Percentiles rank a stretch among this genome's conserved stretches.
These are phyloP conservation scores for Fusarium newnesense DNA, from an alignment of 2,329 filamentous ascomycete genomes.

Conservation along the genomic window DNA sequence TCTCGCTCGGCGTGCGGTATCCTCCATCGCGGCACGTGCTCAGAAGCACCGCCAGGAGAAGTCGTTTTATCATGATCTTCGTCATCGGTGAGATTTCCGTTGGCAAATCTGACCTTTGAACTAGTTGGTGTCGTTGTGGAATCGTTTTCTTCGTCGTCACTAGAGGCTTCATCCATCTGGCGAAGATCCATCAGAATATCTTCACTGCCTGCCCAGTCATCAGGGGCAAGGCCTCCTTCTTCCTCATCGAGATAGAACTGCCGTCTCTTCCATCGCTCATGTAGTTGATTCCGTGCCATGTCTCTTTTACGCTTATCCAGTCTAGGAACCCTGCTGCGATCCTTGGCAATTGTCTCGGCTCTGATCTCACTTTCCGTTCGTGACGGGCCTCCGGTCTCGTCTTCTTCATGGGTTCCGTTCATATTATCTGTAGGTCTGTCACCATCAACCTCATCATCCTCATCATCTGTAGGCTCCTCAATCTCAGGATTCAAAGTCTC, in stretches of 20 bases:
- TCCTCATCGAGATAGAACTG: slow-evolving; percentile 89
- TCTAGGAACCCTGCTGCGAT: slow-evolving; percentile 50
- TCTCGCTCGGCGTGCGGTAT: slow-evolving; percentile 84
- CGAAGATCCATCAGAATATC: slow-evolving; percentile 60
- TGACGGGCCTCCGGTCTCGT: slow-evolving; percentile 45
- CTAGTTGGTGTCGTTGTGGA: slow-evolving; percentile 75
- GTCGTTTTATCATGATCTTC: slow-evolving; percentile 76
- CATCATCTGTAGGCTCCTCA: slow-evolving; percentile 45
- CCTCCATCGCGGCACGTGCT: slow-evolving; percentile 81
- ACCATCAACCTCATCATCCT: slow-evolving; percentile 42
- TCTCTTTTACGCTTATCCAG: slow-evolving; percentile 54
- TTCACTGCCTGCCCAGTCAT: slow-evolving; percentile 70
- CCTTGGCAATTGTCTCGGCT: slow-evolving; percentile 50
- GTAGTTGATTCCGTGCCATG: slow-evolving; percentile 64
- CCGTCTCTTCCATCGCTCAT: slow-evolving; percentile 79
- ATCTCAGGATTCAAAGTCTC: slow-evolving; percentile 45
- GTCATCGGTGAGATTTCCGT: slow-evolving; percentile 76
- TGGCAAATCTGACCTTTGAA: slow-evolving; percentile 81
- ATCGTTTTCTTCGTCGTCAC: slow-evolving; percentile 51
- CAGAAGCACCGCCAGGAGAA: slow-evolving; percentile 76
- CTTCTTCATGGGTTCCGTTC: slow-evolving; percentile 40
- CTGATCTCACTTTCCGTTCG: slow-evolving; percentile 56
- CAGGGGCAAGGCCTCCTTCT: slow-evolving; percentile 75
- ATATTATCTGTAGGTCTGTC: slow-evolving; percentile 36
- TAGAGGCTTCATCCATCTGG: slow-evolving; percentile 55